Conservation (phyloP, 192 early-diverging fungal genomes). For the Mortierella claussenii region DNA sequence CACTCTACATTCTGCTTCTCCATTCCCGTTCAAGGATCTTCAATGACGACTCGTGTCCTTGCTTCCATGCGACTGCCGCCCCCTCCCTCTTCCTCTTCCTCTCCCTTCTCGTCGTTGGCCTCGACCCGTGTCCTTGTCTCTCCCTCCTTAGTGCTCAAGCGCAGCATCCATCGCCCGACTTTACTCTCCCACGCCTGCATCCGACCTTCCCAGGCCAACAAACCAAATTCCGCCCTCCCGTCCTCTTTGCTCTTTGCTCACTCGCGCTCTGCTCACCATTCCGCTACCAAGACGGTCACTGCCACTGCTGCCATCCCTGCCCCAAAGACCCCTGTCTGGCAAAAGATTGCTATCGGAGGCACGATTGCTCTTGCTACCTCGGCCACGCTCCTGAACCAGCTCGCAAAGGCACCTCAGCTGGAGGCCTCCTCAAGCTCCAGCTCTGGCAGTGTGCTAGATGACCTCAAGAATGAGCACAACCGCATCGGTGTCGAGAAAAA, state of each 20-base stretch:
- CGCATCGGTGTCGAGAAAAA: conserved; percentile 58
- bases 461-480: conserved; percentile 56
- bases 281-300: neutral
- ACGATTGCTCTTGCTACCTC: conserved; percentile 43
- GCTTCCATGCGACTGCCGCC: conserved; percentile 19
- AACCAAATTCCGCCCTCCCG: conserved; percentile 27
- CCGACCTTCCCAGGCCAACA: neutral
- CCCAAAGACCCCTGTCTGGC: conserved; percentile 31
- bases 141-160: conserved; percentile 6
- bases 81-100: conserved; percentile 7
- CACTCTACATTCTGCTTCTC: too few species aligned
- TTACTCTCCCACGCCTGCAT: neutral
- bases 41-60: conserved; percentile 45
- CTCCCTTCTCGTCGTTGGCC: neutral
- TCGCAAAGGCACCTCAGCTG: conserved; percentile 31
- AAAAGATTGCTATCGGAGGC: conserved; percentile 47
- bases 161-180: neutral
- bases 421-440: conserved; percentile 8
- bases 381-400: conserved; percentile 39
- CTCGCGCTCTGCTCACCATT: neutral
- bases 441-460: conserved; percentile 8
- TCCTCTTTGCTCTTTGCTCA: conserved; percentile 3
- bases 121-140: neutral
- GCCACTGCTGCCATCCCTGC: neutral
- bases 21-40: too few species aligned